These are phyloP conservation scores for Coemansia sp. DNA, from an alignment of 192 early-diverging fungal genomes.

Conservation along the genomic window DNA sequence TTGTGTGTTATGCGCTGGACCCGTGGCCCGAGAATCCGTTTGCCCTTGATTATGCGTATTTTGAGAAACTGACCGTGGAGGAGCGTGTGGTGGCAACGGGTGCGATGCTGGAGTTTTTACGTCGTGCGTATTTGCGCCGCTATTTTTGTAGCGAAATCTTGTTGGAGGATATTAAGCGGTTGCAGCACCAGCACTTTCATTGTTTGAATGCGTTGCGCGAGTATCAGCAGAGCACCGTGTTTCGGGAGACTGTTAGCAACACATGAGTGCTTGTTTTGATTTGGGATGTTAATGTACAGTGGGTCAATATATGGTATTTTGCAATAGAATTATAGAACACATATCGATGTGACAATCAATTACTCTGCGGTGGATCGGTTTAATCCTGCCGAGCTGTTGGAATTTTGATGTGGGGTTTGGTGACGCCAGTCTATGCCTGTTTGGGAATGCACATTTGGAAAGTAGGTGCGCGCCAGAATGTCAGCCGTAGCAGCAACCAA, in stretches of 20 bases:
- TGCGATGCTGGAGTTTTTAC: constrained; percentile 67
- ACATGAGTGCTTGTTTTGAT: no score
- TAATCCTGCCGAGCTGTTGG: no score
- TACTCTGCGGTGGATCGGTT: no score
- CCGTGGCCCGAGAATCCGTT: constrained; percentile 68
- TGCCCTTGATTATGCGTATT: constrained; percentile 61
- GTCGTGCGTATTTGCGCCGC: constrained; percentile 59
- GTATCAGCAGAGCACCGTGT: constrained; percentile 31
- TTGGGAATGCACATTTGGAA: no score
- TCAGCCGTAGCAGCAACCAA: no score
- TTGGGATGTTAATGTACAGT: no score
- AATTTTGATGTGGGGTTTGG: no score
- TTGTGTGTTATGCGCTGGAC: constrained; percentile 58
- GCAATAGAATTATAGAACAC: no score
- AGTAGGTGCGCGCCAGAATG: no score
- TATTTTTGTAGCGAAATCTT: constrained; percentile 56
- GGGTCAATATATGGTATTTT: no score
- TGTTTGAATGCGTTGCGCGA: constrained; percentile 43
- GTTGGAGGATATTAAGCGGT: constrained; percentile 34
- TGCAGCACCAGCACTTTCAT: constrained; percentile 45
- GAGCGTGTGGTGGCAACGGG: constrained; percentile 65
- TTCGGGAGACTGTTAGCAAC: constrained; percentile 12
- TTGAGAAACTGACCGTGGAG: constrained; percentile 62
- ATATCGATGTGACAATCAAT: no score
- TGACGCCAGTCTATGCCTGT: no score